These are phyloP conservation scores for Trypanosoma scelopori DNA, from an alignment of 208 protist species.

Conservation along the genomic window DNA sequence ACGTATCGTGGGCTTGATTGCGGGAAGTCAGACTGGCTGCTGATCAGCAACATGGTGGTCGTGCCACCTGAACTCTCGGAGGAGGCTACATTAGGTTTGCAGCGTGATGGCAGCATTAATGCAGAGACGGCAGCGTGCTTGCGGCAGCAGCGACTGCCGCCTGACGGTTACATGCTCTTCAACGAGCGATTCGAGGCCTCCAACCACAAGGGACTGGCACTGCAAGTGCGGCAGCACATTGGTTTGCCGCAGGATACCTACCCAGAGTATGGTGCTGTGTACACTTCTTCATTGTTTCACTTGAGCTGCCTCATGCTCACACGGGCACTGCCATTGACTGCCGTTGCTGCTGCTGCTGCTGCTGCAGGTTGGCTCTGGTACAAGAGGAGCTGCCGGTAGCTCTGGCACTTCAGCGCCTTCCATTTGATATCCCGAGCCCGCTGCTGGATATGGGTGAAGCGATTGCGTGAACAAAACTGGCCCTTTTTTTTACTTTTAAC, in stretches of 20 bases:
- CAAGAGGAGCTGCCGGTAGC: neutral
- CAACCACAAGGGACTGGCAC: constrained; percentile 71
- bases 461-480: no score
- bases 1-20: constrained; percentile 58
- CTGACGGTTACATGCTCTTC: constrained; percentile 69
- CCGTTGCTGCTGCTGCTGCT: constrained; percentile 12
- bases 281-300: constrained; percentile 31
- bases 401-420: no score
- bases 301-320: constrained; percentile 37
- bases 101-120: constrained; percentile 32
- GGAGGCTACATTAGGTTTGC: constrained; percentile 29
- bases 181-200: constrained; percentile 63
- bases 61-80: constrained; percentile 14
- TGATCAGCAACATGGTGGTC: constrained; percentile 62
- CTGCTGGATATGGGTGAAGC: no score
- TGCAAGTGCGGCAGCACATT: constrained; percentile 50
- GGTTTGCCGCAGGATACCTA: constrained; percentile 38
- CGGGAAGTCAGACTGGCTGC: constrained; percentile 78
- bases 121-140: constrained; percentile 18
- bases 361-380: constrained; percentile 19
- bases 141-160: constrained; percentile 10
- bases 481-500: no score
- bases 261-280: constrained; percentile 44
- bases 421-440: no score
- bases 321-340: constrained; percentile 25